Conservation (phyloP, 192 early-diverging fungal species). For the Phycomyces blakesleeanus region DNA sequence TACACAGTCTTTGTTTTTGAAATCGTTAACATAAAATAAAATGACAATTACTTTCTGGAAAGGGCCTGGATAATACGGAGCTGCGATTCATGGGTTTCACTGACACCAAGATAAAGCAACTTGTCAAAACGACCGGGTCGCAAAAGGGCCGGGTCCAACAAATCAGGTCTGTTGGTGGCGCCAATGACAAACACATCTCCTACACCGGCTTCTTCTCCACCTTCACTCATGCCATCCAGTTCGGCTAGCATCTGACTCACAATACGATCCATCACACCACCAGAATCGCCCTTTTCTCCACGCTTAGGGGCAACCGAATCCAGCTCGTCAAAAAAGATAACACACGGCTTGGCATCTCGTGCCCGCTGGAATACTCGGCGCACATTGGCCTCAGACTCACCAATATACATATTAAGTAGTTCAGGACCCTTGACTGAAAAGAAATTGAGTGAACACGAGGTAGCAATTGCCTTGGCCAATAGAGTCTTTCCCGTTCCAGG, state of each 20-base stretch:
- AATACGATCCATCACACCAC: slow-evolving; percentile 99
- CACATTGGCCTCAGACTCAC: slow-evolving; percentile 98
- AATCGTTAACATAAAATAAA: too few relatives aligned
- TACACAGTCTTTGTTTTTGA: too few relatives aligned
- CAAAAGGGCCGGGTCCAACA: slow-evolving; percentile 89
- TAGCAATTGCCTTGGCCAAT: slow-evolving; percentile 97
- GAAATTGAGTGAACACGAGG: slow-evolving; percentile 96
- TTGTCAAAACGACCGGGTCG: slow-evolving; percentile 98
- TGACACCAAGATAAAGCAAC: slow-evolving; percentile 94
- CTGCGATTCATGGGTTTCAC: slow-evolving; percentile 81
- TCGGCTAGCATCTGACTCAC: slow-evolving; percentile 95
- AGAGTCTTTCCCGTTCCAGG: slow-evolving; percentile 98
- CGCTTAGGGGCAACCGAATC: slow-evolving; percentile 98
- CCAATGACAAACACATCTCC: slow-evolving; percentile 96
- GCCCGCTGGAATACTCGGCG: slow-evolving; percentile 93
- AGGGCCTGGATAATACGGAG: slow-evolving; percentile 87
- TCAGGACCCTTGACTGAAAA: slow-evolving; percentile 99
- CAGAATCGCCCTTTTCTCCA: slow-evolving; percentile 96
- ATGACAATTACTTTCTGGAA: slow-evolving; percentile 73
- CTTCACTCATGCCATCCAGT: slow-evolving; percentile 86
- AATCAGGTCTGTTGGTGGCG: slow-evolving; percentile 96
- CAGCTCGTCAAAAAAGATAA: slow-evolving; percentile 99
- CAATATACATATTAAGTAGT: slow-evolving; percentile 98
- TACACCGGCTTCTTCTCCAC: slow-evolving; percentile 34
- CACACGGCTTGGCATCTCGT: slow-evolving; percentile 94